Evolutionary conservation across 2,329 filamentous ascomycete genomes (phyloP).

Genomic region (Botrytis aclada): DNA sequence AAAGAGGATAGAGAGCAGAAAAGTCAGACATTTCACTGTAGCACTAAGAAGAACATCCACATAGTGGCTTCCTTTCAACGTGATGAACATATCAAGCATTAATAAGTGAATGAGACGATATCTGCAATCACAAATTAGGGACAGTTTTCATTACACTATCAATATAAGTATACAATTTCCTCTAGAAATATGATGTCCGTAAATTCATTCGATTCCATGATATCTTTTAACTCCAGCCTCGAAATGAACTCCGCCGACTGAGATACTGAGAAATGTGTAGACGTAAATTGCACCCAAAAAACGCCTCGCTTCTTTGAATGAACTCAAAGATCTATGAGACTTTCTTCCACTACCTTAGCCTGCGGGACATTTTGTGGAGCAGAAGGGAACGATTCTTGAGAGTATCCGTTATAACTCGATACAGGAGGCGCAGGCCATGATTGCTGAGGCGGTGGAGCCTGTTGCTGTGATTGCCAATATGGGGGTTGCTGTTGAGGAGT

Average conservation of each 20-base stretch:
- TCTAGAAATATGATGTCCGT: not conserved
- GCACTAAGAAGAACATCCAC: not conserved
- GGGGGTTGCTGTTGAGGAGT: constrained; percentile 40
- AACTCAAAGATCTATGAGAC: constrained; percentile 69
- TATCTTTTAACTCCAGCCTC: constrained; percentile 7
- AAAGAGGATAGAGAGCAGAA: too few relatives aligned
- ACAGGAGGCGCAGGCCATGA: constrained; percentile 36
- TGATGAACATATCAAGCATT: not conserved
- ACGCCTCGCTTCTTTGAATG: constrained; percentile 36
- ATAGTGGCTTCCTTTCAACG: not conserved
- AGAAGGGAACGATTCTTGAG: constrained; percentile 62
- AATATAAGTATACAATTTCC: constrained; percentile 6
- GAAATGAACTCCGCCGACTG: not conserved
- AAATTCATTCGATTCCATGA: constrained; percentile 4
- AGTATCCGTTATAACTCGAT: constrained; percentile 49
- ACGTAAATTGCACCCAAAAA: constrained; percentile 1
- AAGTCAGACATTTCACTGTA: not conserved
- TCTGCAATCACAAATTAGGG: not conserved
- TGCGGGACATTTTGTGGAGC: constrained; percentile 59
- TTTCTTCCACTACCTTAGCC: constrained; percentile 65
- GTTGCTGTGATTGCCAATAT: constrained; percentile 50
- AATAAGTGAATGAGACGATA: not conserved
- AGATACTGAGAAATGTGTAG: not conserved
- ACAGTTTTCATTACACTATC: constrained; percentile 6
- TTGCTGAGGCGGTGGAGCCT: constrained; percentile 42